Evolutionary conservation across 495 filamentous ascomycete genomes (phyloP).

Genomic region (Penicillium paradoxum): DNA sequence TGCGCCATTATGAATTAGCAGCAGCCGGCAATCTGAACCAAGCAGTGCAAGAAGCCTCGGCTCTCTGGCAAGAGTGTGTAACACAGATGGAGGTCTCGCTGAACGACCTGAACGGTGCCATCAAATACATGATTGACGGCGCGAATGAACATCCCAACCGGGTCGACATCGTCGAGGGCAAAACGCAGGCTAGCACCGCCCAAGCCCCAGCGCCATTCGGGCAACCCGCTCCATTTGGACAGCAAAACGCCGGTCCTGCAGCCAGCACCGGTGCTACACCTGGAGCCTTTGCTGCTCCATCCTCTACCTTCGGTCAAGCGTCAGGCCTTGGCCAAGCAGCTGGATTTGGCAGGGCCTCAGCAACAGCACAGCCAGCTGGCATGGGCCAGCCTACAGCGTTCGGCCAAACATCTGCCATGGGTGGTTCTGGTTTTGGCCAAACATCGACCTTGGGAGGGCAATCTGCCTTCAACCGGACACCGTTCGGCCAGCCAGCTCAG

Average conservation of each 20-base stretch:
- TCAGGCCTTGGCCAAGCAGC: slow-evolving; percentile 19
- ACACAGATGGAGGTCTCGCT: slow-evolving; percentile 64
- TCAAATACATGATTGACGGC: slow-evolving; percentile 64
- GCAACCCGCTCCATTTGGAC: slow-evolving; percentile 37
- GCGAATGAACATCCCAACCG: slow-evolving; percentile 76
- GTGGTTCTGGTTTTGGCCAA: slow-evolving; percentile 15
- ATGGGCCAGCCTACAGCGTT: slow-evolving; percentile 12
- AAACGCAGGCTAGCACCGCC: slow-evolving; percentile 21
- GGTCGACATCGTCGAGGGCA: slow-evolving; percentile 59
- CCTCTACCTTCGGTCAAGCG: slow-evolving; percentile 21
- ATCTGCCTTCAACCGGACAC: slow-evolving; percentile 26
- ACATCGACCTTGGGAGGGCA: slow-evolving; percentile 1
- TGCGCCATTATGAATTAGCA: slow-evolving; percentile 58
- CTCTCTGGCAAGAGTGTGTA: slow-evolving; percentile 53
- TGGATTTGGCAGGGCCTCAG: slow-evolving; percentile 22
- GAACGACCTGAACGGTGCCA: slow-evolving; percentile 63
- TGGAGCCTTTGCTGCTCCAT: slow-evolving; percentile 12
- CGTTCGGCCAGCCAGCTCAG: slow-evolving; percentile 29
- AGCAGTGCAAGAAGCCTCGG: slow-evolving; percentile 62
- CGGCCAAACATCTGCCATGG: slow-evolving; percentile 29
- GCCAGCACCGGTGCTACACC: slow-evolving; percentile 10
- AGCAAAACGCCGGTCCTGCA: slow-evolving; percentile 15
- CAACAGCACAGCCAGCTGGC: slow-evolving; percentile 25
- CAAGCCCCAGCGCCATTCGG: slow-evolving; percentile 25
- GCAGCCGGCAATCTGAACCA: slow-evolving; percentile 56